Conservation (phyloP, 129 eudicot species). For the Solidago caesia region DNA sequence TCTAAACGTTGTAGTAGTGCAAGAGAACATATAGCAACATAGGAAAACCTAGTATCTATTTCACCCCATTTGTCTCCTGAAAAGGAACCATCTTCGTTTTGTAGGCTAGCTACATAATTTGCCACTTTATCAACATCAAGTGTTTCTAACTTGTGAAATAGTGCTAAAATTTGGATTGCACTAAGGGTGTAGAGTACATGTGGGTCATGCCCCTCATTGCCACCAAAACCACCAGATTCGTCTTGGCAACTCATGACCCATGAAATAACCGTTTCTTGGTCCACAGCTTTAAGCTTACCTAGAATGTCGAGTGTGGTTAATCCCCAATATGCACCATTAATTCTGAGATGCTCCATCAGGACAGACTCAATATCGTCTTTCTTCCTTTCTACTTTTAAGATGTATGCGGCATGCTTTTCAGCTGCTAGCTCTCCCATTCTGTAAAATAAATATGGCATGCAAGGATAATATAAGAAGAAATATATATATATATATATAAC, state of each 20-base stretch:
- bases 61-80: slow-evolving; percentile 98
- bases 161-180: slow-evolving; percentile 80
- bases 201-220: slow-evolving; percentile 91
- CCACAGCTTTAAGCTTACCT: slow-evolving; percentile 67
- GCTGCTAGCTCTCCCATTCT: slow-evolving; percentile 74
- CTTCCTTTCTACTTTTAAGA: slow-evolving; percentile 64
- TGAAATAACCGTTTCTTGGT: slow-evolving; percentile 70
- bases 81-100: slow-evolving; percentile 93
- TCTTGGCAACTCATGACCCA: slow-evolving; percentile 97
- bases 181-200: slow-evolving; percentile 77
- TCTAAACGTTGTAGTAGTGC: slow-evolving; percentile 63
- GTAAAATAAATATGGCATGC: not conserved
- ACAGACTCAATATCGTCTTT: slow-evolving; percentile 70
- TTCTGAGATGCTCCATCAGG: slow-evolving; percentile 78
- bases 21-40: slow-evolving; percentile 71
- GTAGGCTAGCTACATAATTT: slow-evolving; percentile 60
- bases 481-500: too few relatives aligned
- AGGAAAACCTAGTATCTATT: slow-evolving; percentile 88
- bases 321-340: slow-evolving; percentile 98
- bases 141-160: slow-evolving; percentile 61
- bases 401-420: slow-evolving; percentile 69
- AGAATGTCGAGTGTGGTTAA: slow-evolving; percentile 75
- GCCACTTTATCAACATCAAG: slow-evolving; percentile 73
- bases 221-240: slow-evolving; percentile 94
- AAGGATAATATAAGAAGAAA: slow-evolving; percentile 1